Evolutionary conservation across 2,329 filamentous ascomycete species (phyloP).

Genomic region (Hypoxylon sp.): DNA sequence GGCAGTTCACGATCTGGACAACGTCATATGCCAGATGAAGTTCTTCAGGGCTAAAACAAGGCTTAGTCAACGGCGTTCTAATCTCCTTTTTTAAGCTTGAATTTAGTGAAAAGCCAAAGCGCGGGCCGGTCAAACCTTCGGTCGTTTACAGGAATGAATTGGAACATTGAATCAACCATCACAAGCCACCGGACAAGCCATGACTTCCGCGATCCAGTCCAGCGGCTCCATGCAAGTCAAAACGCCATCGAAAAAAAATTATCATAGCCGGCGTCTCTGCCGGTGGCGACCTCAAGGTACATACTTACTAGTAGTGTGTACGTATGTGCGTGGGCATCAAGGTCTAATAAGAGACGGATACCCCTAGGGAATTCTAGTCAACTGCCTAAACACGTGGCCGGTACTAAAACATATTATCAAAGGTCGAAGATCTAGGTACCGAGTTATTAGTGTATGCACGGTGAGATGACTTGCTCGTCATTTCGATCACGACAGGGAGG

Average conservation of each 20-base stretch:
- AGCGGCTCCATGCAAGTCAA: conserved; percentile 38
- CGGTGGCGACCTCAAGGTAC: conserved; percentile 20
- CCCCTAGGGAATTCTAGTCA: conserved; percentile 22
- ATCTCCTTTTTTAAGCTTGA: conserved; percentile 47
- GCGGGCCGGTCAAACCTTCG: conserved; percentile 52
- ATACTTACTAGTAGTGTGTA: background rate
- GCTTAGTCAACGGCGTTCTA: conserved; percentile 46
- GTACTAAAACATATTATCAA: conserved; percentile 30
- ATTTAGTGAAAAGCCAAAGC: conserved; percentile 44
- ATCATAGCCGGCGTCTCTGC: conserved; percentile 25
- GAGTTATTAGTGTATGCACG: conserved; percentile 34
- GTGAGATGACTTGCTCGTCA: conserved; percentile 39
- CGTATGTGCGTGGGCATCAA: conserved; percentile 11
- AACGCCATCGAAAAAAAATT: conserved; percentile 26
- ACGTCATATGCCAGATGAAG: conserved; percentile 40
- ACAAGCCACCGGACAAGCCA: conserved; percentile 39
- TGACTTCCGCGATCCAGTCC: conserved; percentile 34
- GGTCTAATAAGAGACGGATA: conserved; percentile 16
- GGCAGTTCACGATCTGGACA: conserved; percentile 39
- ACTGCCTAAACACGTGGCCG: conserved; percentile 44
- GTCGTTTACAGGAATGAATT: conserved; percentile 49
- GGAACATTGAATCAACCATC: conserved; percentile 50
- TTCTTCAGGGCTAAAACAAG: conserved; percentile 44
- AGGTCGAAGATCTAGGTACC: conserved; percentile 36
- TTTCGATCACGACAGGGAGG: conserved; percentile 34